These are phyloP conservation scores for Talaromyces verruculosus DNA, from an alignment of 2,329 filamentous ascomycete genomes.

Conservation along the genomic window DNA sequence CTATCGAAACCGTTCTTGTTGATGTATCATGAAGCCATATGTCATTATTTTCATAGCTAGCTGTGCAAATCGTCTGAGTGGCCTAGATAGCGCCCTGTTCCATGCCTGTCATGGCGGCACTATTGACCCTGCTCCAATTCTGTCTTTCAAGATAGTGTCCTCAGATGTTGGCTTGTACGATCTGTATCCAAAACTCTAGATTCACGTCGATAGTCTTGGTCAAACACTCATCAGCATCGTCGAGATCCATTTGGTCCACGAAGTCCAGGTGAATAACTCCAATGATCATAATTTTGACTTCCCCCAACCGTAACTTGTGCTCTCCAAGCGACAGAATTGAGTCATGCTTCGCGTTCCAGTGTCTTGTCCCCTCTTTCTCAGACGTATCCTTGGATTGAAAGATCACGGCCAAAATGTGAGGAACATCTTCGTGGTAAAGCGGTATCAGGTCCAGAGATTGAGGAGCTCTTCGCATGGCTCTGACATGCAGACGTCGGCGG, in stretches of 20 bases:
- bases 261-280: background rate
- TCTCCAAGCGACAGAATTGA: background rate
- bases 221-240: background rate
- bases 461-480: background rate
- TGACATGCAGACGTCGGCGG: background rate
- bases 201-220: background rate
- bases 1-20: background rate
- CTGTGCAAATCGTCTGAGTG: no score
- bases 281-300: background rate
- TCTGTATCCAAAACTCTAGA: background rate
- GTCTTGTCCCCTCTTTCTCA: slow-evolving; percentile 1
- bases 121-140: background rate
- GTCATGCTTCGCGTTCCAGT: background rate
- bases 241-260: background rate
- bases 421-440: background rate
- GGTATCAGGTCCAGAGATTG: background rate
- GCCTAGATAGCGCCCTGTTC: no score
- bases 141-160: background rate
- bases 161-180: background rate
- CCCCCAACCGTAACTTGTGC: background rate
- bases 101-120: background rate
- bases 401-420: background rate
- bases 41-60: background rate
- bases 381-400: background rate
- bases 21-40: background rate